Conservation (phyloP, 2,329 filamentous ascomycete species). For the Xylogone sp. region DNA sequence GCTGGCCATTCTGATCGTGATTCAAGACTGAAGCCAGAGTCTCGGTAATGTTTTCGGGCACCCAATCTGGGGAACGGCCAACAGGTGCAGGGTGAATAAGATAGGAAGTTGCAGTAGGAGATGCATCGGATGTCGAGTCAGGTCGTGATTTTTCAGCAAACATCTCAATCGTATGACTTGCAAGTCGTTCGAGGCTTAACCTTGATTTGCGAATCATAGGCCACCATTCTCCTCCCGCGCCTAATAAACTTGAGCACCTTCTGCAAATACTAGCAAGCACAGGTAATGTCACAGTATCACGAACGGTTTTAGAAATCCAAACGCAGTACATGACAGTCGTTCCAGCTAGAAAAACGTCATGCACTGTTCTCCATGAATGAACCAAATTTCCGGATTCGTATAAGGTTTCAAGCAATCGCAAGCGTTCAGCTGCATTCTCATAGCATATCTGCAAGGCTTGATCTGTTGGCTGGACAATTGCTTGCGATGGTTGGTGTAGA, state of each 20-base stretch:
- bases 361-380: constrained; percentile 33
- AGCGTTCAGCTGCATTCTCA: constrained; percentile 20
- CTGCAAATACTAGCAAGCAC: constrained; percentile 24
- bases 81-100: neutral
- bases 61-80: neutral
- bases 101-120: neutral
- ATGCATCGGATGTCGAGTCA: neutral
- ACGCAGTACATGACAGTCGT: constrained; percentile 35
- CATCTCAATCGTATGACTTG: neutral
- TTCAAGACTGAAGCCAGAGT: neutral
- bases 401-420: constrained; percentile 29
- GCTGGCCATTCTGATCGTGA: neutral
- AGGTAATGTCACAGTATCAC: constrained; percentile 17
- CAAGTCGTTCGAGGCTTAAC: constrained; percentile 23
- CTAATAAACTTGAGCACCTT: constrained; percentile 32
- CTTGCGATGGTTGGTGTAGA: constrained; percentile 34
- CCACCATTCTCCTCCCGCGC: constrained; percentile 38
- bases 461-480: constrained; percentile 25
- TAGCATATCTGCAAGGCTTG: constrained; percentile 28
- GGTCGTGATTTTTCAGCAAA: neutral
- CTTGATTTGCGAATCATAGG: constrained; percentile 30
- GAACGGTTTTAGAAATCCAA: constrained; percentile 30
- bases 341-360: constrained; percentile 34
- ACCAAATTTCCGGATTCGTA: constrained; percentile 27
- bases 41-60: neutral